Evolutionary conservation across 306 rosid species (phyloP).

Genomic region (Gleditsia sinensis): DNA sequence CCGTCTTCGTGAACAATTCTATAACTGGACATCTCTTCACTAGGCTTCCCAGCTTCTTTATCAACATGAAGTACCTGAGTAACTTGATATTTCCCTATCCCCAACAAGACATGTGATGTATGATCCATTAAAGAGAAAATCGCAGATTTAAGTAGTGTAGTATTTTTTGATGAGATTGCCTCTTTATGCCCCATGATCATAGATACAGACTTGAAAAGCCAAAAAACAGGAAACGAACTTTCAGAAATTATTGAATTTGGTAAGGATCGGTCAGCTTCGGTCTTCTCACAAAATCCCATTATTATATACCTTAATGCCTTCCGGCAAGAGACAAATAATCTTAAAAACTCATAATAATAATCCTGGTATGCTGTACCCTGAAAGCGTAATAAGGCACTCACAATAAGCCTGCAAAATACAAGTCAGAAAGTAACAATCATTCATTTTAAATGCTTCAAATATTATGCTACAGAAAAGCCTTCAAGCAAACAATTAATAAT

Average conservation of each 20-base stretch:
- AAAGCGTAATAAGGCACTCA: slow-evolving; percentile 53
- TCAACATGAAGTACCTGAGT: slow-evolving; percentile 37
- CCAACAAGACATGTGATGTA: slow-evolving; percentile 61
- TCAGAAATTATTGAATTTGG: slow-evolving; percentile 46
- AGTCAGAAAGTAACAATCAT: slow-evolving; percentile 17
- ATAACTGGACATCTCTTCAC: slow-evolving; percentile 46
- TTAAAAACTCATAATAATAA: slow-evolving; percentile 54
- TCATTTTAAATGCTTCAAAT: slow-evolving; percentile 14
- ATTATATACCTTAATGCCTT: slow-evolving; percentile 66
- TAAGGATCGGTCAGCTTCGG: slow-evolving; percentile 39
- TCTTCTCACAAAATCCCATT: slow-evolving; percentile 52
- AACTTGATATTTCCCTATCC: slow-evolving; percentile 61
- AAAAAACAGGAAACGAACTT: slow-evolving; percentile 54
- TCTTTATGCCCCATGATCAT: slow-evolving; percentile 54
- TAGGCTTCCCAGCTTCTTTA: slow-evolving; percentile 44
- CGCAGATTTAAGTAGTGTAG: slow-evolving; percentile 45
- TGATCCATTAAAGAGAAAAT: slow-evolving; percentile 76
- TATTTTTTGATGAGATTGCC: slow-evolving; percentile 44
- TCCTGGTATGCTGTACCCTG: slow-evolving; percentile 36
- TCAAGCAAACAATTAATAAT: slow-evolving; percentile 19
- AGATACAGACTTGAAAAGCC: slow-evolving; percentile 79
- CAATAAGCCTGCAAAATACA: slow-evolving; percentile 70
- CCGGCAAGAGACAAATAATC: slow-evolving; percentile 79
- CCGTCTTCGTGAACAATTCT: slow-evolving; percentile 41
- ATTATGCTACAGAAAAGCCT: slow-evolving; percentile 22